Evolutionary conservation across 108 stramenopile species (phyloP), one percentile per base, ranked within the genome.

Genomic region (Pseudonitzschia multiseries): DNA sequence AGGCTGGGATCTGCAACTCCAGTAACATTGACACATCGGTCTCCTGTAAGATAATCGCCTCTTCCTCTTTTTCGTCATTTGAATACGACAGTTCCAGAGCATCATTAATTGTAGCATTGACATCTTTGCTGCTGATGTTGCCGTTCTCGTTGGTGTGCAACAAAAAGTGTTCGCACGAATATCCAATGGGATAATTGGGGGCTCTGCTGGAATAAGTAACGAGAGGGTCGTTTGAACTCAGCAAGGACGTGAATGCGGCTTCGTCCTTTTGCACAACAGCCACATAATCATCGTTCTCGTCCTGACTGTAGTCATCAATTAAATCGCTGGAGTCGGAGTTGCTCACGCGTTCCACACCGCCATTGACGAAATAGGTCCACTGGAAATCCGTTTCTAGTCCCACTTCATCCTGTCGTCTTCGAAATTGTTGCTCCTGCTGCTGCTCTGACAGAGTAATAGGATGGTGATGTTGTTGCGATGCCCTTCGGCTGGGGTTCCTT

Each of bases 81-180:
- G 32, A 33, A 33, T 62, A 14, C 4, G 32, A 0, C 32, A 40
- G 29, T 14, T 59, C 14, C 61, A 40, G 4, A 8, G 32, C 33
- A 62, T 31, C 40, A 40, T n/a, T 14, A 17, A 9, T 18, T 40
- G 61, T 15, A 33, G 32, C 14, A 62, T 40, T 20, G n/a, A 8
- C 33, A 33, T 0, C 40, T 9, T 62, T 31, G 61, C 12, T 59
- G 28, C 20, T n/a, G n/a, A n/a, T n/a, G 12, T 40, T 17, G 28
- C 20, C 1, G 6, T 53, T 20, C 13, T 40, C n/a, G 8, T 20
- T 62, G 14, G n/a, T 36, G 18, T 62, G 6, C 2, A 62, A 33
- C 40, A 62, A 40, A 24, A 4, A 24, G n/a, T 62, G 61, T 20
- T 33, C 61, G 29, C 61, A 62, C n/a, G 61, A 62, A 62, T 62